These are phyloP conservation scores for Talaromyces marneffei DNA, from an alignment of 2,329 filamentous ascomycete species.

Conservation along the genomic window DNA sequence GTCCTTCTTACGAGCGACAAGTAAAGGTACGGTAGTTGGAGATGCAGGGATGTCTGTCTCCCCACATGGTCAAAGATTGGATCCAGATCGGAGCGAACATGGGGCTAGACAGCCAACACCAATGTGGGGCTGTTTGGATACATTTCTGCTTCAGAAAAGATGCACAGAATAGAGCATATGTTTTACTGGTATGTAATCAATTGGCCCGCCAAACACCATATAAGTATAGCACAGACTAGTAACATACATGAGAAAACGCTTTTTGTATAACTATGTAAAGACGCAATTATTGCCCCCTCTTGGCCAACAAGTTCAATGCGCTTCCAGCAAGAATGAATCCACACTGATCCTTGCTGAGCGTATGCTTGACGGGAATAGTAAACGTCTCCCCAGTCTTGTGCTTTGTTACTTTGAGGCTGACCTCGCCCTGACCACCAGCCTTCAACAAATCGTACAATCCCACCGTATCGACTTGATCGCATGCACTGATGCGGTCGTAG, in stretches of 20 bases:
- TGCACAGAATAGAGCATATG: neutral
- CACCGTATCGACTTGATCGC: conserved; percentile 75
- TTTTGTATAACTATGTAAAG: neutral
- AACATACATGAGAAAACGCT: neutral
- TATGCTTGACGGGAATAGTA: conserved; percentile 74
- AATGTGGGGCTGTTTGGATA: neutral
- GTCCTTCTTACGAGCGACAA: too few species aligned
- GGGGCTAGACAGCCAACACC: neutral
- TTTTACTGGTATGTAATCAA: neutral
- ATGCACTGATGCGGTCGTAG: conserved; percentile 76
- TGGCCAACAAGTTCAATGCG: conserved; percentile 80
- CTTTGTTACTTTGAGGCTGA: conserved; percentile 62
- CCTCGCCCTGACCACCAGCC: conserved; percentile 72
- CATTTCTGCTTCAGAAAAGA: neutral
- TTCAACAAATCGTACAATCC: conserved; percentile 77
- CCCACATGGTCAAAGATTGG: conserved; percentile 3
- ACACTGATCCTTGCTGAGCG: conserved; percentile 82
- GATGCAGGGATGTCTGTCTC: neutral
- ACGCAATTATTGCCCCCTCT: conserved; percentile 41
- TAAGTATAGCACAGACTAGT: neutral
- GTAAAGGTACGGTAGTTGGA: neutral
- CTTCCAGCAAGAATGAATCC: conserved; percentile 89
- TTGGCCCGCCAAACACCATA: conserved; percentile 1
- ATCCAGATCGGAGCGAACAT: neutral
- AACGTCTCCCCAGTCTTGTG: conserved; percentile 57